A percentile compares a stretch with the other conserved stretches of the same genome.
phyloP scores from a whole-genome alignment of 768 basidiomycete genomes.

The Tylopilus subfusipes region DNA sequence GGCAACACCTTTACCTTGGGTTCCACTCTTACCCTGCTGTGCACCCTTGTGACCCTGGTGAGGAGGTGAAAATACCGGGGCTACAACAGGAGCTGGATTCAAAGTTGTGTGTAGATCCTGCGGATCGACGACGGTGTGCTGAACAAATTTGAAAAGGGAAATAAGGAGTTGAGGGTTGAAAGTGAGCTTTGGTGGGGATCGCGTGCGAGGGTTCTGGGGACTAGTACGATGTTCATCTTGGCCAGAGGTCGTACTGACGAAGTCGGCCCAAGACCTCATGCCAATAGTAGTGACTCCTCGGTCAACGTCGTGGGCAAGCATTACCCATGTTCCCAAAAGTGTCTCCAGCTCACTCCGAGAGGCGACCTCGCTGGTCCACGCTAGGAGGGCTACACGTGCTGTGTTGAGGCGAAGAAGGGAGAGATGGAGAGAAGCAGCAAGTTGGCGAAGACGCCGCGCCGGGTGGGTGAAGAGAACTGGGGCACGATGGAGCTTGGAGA shows the following conservation, averaged over 20 bases:
- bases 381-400: constrained; percentile 46
- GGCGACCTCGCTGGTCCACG: constrained; percentile 47
- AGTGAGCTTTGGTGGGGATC: constrained; percentile 19
- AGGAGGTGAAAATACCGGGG: constrained; percentile 9
- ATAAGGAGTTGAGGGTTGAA: constrained; percentile 32
- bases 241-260: constrained; percentile 18
- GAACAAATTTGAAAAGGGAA: constrained; percentile 48
- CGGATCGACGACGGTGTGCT: constrained; percentile 59
- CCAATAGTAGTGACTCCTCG: constrained; percentile 52
- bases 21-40: not conserved
- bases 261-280: constrained; percentile 50
- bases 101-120: constrained; percentile 52
- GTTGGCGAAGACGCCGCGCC: constrained; percentile 66
- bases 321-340: constrained; percentile 69
- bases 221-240: not conserved
- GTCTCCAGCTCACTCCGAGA: constrained; percentile 49
- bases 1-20: constrained; percentile 5
- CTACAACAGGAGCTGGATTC: constrained; percentile 57
- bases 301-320: constrained; percentile 71
- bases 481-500: constrained; percentile 77
- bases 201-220: not conserved
- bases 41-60: constrained; percentile 11
- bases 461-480: constrained; percentile 78
- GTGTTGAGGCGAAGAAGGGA: constrained; percentile 57
- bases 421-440: constrained; percentile 58